phyloP scores from a whole-genome alignment of 169 alveolate genomes.

The Haemoproteus tartakovskyi region DNA sequence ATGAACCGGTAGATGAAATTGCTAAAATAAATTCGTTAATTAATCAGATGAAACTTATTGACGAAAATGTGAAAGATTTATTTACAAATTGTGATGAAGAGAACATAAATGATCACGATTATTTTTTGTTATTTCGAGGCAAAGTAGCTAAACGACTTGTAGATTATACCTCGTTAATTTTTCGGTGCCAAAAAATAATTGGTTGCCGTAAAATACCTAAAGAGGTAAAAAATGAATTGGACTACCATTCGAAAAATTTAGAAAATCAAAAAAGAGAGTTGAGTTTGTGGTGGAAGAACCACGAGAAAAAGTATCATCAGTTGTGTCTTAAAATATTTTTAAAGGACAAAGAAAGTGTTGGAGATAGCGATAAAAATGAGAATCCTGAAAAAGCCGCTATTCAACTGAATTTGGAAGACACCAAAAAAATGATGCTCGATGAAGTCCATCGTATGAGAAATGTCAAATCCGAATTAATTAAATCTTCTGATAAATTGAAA shows the following conservation, averaged over 20 bases:
- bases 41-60: constrained; percentile 43
- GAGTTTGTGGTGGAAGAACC: constrained; percentile 43
- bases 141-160: constrained; percentile 43
- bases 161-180: constrained; percentile 15
- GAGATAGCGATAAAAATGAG: neutral
- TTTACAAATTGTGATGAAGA: constrained; percentile 23
- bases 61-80: constrained; percentile 29
- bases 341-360: constrained; percentile 7
- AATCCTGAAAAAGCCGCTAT: neutral
- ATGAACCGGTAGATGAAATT: constrained; percentile 26
- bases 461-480: constrained; percentile 36
- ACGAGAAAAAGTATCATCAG: constrained; percentile 41
- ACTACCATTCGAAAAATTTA: constrained; percentile 19
- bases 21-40: constrained; percentile 40
- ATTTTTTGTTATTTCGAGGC: constrained; percentile 47
- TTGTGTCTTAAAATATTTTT: constrained; percentile 32
- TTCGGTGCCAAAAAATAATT: constrained; percentile 15
- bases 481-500: constrained; percentile 49
- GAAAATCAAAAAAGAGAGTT: constrained; percentile 21
- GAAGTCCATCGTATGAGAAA: constrained; percentile 55
- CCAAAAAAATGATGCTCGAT: constrained; percentile 53
- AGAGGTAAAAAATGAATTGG: constrained; percentile 6
- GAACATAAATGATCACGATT: constrained; percentile 28
- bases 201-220: neutral
- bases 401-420: constrained; percentile 45